Base-by-base conservation (phyloP, 176 grass and related monocot species). In the Metroxylon sagu region DNA sequence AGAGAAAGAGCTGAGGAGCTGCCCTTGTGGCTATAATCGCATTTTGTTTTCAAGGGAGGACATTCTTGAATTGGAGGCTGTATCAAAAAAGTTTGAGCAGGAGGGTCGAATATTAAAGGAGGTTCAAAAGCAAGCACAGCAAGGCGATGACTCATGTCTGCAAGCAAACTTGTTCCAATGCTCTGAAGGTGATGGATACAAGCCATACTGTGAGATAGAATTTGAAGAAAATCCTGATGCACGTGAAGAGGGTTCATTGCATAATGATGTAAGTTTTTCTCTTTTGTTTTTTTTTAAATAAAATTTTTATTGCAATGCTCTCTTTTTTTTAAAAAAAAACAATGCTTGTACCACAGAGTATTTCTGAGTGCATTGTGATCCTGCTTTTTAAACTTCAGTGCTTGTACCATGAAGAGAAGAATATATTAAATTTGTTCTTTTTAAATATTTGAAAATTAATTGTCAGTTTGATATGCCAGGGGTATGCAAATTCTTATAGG, bases 1-100 rank as follows among this genome's bases (percentile, higher is more conserved):
- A 98, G 94, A 89, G 49, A 71, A 79, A 82, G 82, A 98, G 74
- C 14, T 98, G 29, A 68, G 77, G 69, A 89, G 76, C 64, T 98
- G 94, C 61, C 49, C 54, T 66, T 98, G 94, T 25, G 52, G 80
- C 49, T 77, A 81, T 35, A 60, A 71, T 55, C 75, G 79, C 14
- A 29, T 76, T 73, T 62, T 98, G 31, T 93, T 76, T 31, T 15
- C 89, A 62, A 85, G 88, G 79, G 86, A 80, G 26, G 79, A 92
- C 62, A 80, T 89, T 75, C 51, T 61, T 26, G 78, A 89, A 52
- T 57, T 98, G 61, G 94, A 98, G 49, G 75, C 81, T 75, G 50
- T 92, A 57, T 85, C 82, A 26, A 76, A 65, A 69, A 83, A 79
- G 52, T 90, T 90, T 63, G 87, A 85, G 69, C 59, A 70, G 56